phyloP scores from a whole-genome alignment of 768 basidiomycete genomes.

The Russula virescens region DNA sequence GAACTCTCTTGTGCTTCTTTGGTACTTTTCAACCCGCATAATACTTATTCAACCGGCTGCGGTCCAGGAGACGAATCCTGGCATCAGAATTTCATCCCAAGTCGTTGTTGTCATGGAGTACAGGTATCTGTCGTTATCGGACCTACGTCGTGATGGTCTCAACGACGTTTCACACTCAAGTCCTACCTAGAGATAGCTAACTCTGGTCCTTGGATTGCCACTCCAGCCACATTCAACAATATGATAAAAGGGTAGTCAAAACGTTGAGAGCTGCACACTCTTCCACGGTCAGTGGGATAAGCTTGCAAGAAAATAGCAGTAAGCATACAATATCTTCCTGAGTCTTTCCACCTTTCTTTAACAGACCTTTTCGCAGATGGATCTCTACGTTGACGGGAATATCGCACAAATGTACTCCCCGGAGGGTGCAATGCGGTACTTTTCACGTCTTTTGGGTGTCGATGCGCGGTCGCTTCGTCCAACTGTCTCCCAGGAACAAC shows the following conservation, averaged over 20 bases:
- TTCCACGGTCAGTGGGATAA: neutral
- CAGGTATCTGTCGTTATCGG: no score
- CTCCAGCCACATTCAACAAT: no score
- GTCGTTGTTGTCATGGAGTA: no score
- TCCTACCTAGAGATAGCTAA: no score
- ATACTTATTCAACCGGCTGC: no score
- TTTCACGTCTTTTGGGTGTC: neutral
- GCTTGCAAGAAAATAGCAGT: neutral
- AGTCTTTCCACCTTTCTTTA: neutral
- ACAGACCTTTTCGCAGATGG: neutral
- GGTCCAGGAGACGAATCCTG: no score
- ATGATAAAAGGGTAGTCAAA: neutral
- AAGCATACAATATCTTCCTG: neutral
- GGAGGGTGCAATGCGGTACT: neutral
- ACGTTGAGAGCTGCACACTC: neutral
- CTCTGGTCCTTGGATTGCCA: no score
- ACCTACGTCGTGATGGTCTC: no score
- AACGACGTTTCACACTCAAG: no score
- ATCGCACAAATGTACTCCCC: slow-evolving; percentile 10
- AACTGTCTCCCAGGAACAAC: neutral
- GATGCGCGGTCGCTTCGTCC: neutral
- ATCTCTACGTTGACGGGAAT: slow-evolving; percentile 2
- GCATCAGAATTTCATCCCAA: no score
- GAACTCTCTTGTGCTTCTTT: no score
- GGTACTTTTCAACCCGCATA: no score